phyloP scores from a whole-genome alignment of 305 asterid genomes.

The Solanum hybrid region DNA sequence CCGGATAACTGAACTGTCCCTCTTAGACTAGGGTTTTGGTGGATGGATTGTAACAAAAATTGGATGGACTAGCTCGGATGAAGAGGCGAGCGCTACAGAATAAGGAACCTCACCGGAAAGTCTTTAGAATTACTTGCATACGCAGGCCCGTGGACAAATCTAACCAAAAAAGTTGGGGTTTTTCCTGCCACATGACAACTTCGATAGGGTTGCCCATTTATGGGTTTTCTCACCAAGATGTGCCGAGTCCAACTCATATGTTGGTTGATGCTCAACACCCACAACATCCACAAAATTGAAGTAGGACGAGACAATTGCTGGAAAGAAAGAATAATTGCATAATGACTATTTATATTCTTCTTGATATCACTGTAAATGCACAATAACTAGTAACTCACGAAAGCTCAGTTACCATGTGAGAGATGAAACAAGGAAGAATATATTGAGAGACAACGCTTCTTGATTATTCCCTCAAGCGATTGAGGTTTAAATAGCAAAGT shows the following conservation, averaged over 20 bases:
- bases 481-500: background rate
- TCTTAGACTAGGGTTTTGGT: background rate
- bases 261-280: background rate
- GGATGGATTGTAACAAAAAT: background rate
- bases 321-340: background rate
- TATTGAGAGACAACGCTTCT: background rate
- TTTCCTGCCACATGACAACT: background rate
- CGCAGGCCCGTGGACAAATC: background rate
- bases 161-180: background rate
- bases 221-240: background rate
- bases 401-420: background rate
- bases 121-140: background rate
- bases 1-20: background rate
- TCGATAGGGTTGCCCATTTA: background rate
- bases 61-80: background rate
- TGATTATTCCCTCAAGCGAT: background rate
- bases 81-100: background rate
- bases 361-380: background rate
- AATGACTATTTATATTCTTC: background rate
- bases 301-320: background rate
- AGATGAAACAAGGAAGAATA: background rate
- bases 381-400: background rate
- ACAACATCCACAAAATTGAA: background rate
- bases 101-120: background rate
- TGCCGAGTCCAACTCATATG: background rate